Conservation (phyloP, 2,329 filamentous ascomycete species). For the Colletotrichum plurivorum region DNA sequence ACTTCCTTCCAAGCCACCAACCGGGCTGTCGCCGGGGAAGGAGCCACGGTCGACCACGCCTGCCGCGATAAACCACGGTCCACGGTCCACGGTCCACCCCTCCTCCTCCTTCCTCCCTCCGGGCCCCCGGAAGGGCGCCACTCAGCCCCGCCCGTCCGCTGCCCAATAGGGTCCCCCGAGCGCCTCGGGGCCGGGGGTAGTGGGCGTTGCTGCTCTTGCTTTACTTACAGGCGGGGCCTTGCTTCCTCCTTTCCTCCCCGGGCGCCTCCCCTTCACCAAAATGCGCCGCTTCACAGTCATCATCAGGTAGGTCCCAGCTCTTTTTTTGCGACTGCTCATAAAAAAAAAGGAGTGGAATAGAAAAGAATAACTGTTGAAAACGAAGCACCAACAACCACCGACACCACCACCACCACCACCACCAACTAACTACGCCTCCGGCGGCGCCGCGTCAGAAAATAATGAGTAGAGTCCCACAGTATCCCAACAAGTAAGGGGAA, state of each 20-base stretch:
- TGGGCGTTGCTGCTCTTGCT: background rate
- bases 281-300: background rate
- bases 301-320: background rate
- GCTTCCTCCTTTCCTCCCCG: background rate
- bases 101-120: conserved; percentile 19
- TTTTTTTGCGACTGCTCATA: conserved; percentile 29
- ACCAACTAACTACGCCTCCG: background rate
- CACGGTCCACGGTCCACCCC: too few relatives aligned
- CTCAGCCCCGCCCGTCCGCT: conserved; percentile 3
- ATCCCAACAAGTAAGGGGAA: background rate
- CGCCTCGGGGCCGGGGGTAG: background rate
- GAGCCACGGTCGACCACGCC: conserved; percentile 10
- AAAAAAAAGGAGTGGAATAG: conserved; percentile 5
- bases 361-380: background rate
- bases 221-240: background rate
- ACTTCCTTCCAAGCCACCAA: conserved; percentile 28
- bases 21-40: conserved; percentile 25
- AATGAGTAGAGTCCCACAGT: background rate
- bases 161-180: conserved; percentile 29
- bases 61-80: conserved; percentile 15
- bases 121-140: conserved; percentile 28
- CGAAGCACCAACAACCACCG: too few relatives aligned
- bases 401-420: too few relatives aligned
- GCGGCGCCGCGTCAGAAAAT: too few relatives aligned
- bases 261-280: background rate